Conservation (phyloP, 306 rosid genomes). For the Medicago lupulina region DNA sequence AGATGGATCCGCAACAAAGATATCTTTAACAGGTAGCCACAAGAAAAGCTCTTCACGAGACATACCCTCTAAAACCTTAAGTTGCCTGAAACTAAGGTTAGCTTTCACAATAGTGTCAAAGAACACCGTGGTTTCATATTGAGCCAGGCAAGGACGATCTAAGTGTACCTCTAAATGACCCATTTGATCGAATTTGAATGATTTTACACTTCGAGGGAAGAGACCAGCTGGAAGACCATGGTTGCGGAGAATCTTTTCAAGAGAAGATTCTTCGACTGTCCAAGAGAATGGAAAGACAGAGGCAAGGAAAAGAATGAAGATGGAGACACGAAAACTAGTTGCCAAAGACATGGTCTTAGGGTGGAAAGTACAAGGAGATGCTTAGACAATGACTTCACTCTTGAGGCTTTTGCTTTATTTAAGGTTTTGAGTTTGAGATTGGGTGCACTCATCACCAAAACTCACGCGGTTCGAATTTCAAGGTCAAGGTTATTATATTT, state of each 20-base stretch:
- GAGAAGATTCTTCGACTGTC: slow-evolving; percentile 40
- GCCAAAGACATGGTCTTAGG: slow-evolving; percentile 47
- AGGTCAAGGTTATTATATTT: no score
- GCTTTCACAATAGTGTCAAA: slow-evolving; percentile 67
- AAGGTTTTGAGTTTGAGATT: neutral
- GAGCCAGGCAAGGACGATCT: slow-evolving; percentile 69
- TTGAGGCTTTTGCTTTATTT: slow-evolving; percentile 34
- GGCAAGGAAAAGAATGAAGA: slow-evolving; percentile 28
- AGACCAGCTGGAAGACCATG: slow-evolving; percentile 81
- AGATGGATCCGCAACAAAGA: slow-evolving; percentile 61
- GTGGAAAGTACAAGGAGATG: neutral
- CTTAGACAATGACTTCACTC: neutral
- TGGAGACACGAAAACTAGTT: slow-evolving; percentile 27
- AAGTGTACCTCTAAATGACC: slow-evolving; percentile 71
- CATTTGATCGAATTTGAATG: slow-evolving; percentile 52
- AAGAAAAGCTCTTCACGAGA: slow-evolving; percentile 75
- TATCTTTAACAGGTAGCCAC: slow-evolving; percentile 83
- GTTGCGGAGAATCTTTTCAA: slow-evolving; percentile 53
- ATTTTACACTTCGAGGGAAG: slow-evolving; percentile 63
- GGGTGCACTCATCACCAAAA: no score
- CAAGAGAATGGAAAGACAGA: slow-evolving; percentile 35
- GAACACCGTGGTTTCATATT: slow-evolving; percentile 75
- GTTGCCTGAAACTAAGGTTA: slow-evolving; percentile 68
- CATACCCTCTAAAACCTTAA: slow-evolving; percentile 69
- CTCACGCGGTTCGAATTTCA: no score